Percentiles rank a stretch among this genome's conserved stretches.
Evolutionary conservation across 2,329 filamentous ascomycete genomes (phyloP).

Genomic region (Incumbomyces lentus): DNA sequence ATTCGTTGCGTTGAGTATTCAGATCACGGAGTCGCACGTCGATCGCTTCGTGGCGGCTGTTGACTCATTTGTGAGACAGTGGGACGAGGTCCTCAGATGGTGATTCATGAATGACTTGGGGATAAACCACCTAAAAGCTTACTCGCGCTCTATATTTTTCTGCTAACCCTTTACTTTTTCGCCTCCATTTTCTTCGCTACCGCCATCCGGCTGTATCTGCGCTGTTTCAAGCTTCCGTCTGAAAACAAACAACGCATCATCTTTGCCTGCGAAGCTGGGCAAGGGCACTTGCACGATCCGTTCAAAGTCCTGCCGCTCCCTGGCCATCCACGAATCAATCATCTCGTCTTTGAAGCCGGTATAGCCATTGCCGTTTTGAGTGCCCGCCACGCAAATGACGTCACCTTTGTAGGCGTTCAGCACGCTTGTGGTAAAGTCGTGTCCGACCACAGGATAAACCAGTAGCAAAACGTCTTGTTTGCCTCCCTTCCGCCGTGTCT

Average conservation of each 20-base stretch:
- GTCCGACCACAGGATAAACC: constrained; percentile 61
- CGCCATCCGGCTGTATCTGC: too few relatives aligned
- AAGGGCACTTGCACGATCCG: constrained; percentile 55
- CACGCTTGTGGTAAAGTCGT: constrained; percentile 54
- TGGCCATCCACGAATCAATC: constrained; percentile 58
- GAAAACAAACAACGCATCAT: constrained; percentile 64
- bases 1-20: constrained; percentile 25
- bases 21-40: constrained; percentile 19
- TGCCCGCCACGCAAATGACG: constrained; percentile 60
- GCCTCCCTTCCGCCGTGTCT: constrained; percentile 35
- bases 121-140: too few relatives aligned
- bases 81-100: constrained; percentile 11
- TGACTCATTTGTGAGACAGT: constrained; percentile 12
- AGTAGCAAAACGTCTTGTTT: constrained; percentile 53
- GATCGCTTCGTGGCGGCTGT: constrained; percentile 14
- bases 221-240: constrained; percentile 7
- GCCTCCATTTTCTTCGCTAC: too few relatives aligned
- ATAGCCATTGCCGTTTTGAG: constrained; percentile 64
- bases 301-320: constrained; percentile 43
- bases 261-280: constrained; percentile 66
- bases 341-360: constrained; percentile 56
- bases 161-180: too few relatives aligned
- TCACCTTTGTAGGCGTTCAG: constrained; percentile 53
- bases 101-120: not conserved
- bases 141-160: too few relatives aligned